Evolutionary conservation across 1,139 yeast species (phyloP), one percentile per base, ranked within the genome.

Genomic region (Pichiaceae sp.): DNA sequence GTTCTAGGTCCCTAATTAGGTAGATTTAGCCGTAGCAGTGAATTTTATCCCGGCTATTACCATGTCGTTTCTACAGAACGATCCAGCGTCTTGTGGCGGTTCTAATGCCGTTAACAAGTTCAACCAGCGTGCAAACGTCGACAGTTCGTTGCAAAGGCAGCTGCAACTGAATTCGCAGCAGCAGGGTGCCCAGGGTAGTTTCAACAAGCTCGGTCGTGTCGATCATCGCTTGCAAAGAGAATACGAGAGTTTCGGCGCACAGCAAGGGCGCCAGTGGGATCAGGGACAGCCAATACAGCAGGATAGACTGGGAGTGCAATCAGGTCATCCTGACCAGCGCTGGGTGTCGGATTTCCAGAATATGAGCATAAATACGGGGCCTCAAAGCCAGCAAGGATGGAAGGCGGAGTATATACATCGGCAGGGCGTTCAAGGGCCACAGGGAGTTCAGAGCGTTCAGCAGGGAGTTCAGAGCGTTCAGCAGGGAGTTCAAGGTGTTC

Each of bases 291-390:
- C 40, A 18, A 27, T 28, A 4, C 28, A 25, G 14, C n/a, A 12
- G 14, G 28, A 15, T 6, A 7, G 38, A 40, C 3, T 42, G 30
- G 33, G 41, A 35, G 29, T 31, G 16, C 33, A 27, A 19, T 28
- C 29, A 17, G 38, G 35, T 14, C 37, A 29, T 23, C 32, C 31
- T n/a, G 33, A 37, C 17, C 45, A 39, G 16, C 32, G 37, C 14
- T 51, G 54, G 56, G 36, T 51, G 12, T 33, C 42, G 24, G 53
- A 51, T 12, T 52, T 52, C 31, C 48, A 47, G 23, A 37, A 39
- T 9, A 32, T 52, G 48, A 41, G 34, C 24, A 37, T 50, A 3
- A 24, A 29, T 9, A 8, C 28, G n/a, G 16, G n/a, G 24, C 24
- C 9, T 7, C 24, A 11, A 11, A 21, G 7, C 9, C 9, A 21